These are phyloP conservation scores for Claviceps sp. DNA, from an alignment of 2,329 filamentous ascomycete species.

Conservation along the genomic window DNA sequence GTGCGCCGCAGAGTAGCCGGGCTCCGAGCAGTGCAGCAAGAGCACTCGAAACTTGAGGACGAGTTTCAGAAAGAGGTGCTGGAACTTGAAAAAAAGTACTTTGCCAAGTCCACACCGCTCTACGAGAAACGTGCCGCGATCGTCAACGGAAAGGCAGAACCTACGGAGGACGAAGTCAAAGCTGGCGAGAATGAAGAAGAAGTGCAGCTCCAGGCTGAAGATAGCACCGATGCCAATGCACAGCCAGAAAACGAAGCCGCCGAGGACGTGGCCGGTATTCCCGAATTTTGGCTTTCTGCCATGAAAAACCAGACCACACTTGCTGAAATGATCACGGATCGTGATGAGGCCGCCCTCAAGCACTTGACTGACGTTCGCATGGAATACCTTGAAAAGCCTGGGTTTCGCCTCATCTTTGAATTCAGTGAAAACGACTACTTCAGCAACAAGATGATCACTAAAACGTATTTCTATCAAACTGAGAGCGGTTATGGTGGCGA, in stretches of 20 bases:
- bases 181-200: slow-evolving; percentile 71
- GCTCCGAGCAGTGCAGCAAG: slow-evolving; percentile 95
- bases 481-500: slow-evolving; percentile 97
- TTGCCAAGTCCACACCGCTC: slow-evolving; percentile 93
- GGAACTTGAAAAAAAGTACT: slow-evolving; percentile 98
- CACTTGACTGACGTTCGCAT: slow-evolving; percentile 86
- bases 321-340: slow-evolving; percentile 96
- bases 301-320: slow-evolving; percentile 99
- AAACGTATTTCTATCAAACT: slow-evolving; percentile 98
- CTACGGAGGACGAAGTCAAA: slow-evolving; percentile 74
- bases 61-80: slow-evolving; percentile 98
- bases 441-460: slow-evolving; percentile 91
- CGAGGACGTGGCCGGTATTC: slow-evolving; percentile 61
- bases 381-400: slow-evolving; percentile 97
- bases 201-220: slow-evolving; percentile 56
- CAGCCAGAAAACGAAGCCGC: slow-evolving; percentile 45
- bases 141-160: slow-evolving; percentile 76
- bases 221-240: slow-evolving; percentile 39
- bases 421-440: slow-evolving; percentile 94
- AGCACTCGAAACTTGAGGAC: slow-evolving; percentile 94
- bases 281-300: slow-evolving; percentile 97
- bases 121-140: slow-evolving; percentile 93
- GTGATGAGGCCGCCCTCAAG: slow-evolving; percentile 88
- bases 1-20: slow-evolving; percentile 91
- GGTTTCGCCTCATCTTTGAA: slow-evolving; percentile 96